Base-by-base conservation (phyloP, 225 moss, liverwort and hornwort genomes). In the Rhytidiadelphus loreus region DNA sequence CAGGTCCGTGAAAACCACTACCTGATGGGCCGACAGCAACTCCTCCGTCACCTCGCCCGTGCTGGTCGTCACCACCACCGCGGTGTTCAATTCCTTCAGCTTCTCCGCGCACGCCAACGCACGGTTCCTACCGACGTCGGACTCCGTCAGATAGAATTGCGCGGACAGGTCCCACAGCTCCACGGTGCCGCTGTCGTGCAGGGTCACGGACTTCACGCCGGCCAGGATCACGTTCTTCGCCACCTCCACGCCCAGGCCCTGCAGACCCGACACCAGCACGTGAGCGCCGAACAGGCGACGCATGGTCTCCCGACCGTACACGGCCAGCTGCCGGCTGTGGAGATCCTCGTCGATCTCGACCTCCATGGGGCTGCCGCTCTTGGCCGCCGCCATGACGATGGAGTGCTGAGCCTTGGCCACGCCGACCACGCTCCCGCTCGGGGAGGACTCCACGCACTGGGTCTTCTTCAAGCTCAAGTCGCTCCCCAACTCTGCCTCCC, bases 341-440 rank as follows among this genome's bases (percentile, higher is more conserved):
- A 98, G 93, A 94, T 98, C 97, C 93, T 98, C 98, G 74, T 98
- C 98, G 88, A 98, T 98, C 93, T 96, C 97, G 39, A 97, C 94
- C 57, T 97, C 98, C 80, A 93, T 86, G 73, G 90, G 89, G 80
- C 94, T 90, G 90, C 93, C 82, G 83, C 90, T 90, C 79, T 93
- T 93, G 90, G 95, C 95, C 79, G 91, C 91, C 84, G 97, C 97
- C 97, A 96, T 96, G 66, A 96, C 89, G 80, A 95, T 90, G 69
- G 93, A 90, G 83, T 93, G 91, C 80, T 93, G 93, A 87, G 94
- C 91, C 87, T 95, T 94, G 46, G 94, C 96, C 84, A 95, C 91
- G 18, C 28, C 44, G 72, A 91, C 92, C 81, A 92, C 94, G 75
- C 94, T 92, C 85, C 92, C 94, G 76, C 94, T 93, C 56, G 92